A percentile compares a stretch with the other conserved stretches of the same genome.
These are phyloP conservation scores for Carex scoparia DNA, from an alignment of 176 grass and related monocot genomes.

Conservation along the genomic window DNA sequence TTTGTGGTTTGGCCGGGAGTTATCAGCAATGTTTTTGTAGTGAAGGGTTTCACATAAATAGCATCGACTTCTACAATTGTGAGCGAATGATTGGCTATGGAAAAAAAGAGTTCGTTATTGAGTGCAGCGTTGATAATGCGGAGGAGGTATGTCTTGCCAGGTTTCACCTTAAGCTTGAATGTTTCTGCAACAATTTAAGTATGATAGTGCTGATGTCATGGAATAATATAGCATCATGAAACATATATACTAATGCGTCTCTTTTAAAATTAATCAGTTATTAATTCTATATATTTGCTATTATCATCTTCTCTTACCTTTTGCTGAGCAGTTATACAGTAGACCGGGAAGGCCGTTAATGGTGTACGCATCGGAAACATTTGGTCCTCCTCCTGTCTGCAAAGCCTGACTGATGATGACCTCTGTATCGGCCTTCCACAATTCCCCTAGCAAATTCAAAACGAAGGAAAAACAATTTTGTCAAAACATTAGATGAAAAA, in stretches of 20 bases:
- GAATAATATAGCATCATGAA: no score
- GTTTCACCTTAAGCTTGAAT: slow-evolving; percentile 60
- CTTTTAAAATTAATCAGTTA: no score
- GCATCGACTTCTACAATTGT: slow-evolving; percentile 76
- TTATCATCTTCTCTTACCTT: slow-evolving; percentile 23
- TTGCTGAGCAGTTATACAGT: slow-evolving; percentile 43
- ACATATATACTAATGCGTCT: no score
- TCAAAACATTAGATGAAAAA: neutral
- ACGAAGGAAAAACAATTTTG: neutral
- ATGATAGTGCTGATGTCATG: neutral
- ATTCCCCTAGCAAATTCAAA: slow-evolving; percentile 36
- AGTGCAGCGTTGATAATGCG: slow-evolving; percentile 79
- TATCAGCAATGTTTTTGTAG: slow-evolving; percentile 47
- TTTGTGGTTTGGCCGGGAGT: slow-evolving; percentile 66
- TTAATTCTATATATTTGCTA: no score
- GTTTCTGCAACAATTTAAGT: slow-evolving; percentile 27
- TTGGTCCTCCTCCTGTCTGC: slow-evolving; percentile 48
- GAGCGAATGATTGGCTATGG: slow-evolving; percentile 64
- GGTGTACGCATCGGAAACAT: slow-evolving; percentile 63
- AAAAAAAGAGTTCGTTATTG: slow-evolving; percentile 91
- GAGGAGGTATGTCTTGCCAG: slow-evolving; percentile 64
- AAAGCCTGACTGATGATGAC: slow-evolving; percentile 52
- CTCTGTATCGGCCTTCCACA: slow-evolving; percentile 62
- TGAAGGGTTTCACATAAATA: slow-evolving; percentile 68
- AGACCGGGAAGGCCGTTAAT: slow-evolving; percentile 61